Evolutionary conservation across 1,139 yeast genomes (phyloP).

Genomic region (Candida sojae): DNA sequence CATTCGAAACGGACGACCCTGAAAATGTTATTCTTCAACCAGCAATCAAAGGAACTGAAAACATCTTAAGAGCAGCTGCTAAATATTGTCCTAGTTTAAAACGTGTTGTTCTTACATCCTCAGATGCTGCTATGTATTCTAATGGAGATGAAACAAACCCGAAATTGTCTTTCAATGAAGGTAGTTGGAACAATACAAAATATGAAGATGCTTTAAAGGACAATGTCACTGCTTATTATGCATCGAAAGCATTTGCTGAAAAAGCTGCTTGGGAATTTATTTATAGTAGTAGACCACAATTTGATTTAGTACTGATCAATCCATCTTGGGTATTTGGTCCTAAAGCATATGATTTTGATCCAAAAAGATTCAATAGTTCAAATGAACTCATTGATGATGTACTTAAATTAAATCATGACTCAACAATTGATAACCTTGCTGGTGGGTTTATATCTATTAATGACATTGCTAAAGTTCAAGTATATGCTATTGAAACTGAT

Average conservation of each 20-base stretch:
- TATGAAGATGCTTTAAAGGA: conserved; percentile 40
- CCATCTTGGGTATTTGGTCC: conserved; percentile 57
- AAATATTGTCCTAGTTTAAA: conserved; percentile 26
- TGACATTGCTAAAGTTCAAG: conserved; percentile 40
- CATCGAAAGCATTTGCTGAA: conserved; percentile 42
- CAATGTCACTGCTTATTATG: conserved; percentile 40
- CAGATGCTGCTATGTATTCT: conserved; percentile 46
- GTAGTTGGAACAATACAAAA: conserved; percentile 39
- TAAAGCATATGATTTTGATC: conserved; percentile 35
- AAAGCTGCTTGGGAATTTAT: conserved; percentile 39
- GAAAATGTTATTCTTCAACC: conserved; percentile 42
- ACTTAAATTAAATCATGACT: conserved; percentile 27
- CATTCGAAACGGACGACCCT: conserved; percentile 35
- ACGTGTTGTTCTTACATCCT: conserved; percentile 42
- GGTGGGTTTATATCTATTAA: conserved; percentile 43
- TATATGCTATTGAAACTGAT: conserved; percentile 30
- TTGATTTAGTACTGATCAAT: conserved; percentile 44
- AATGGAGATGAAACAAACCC: conserved; percentile 38
- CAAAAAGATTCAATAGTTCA: conserved; percentile 36
- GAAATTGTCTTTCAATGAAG: conserved; percentile 32
- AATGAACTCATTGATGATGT: conserved; percentile 29
- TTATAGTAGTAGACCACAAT: conserved; percentile 32
- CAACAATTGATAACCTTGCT: conserved; percentile 20
- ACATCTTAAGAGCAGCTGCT: conserved; percentile 32
- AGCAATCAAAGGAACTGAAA: conserved; percentile 42